These are phyloP conservation scores for Puccinia novopanici DNA, from an alignment of 1,284 basidiomycete species.

Conservation along the genomic window DNA sequence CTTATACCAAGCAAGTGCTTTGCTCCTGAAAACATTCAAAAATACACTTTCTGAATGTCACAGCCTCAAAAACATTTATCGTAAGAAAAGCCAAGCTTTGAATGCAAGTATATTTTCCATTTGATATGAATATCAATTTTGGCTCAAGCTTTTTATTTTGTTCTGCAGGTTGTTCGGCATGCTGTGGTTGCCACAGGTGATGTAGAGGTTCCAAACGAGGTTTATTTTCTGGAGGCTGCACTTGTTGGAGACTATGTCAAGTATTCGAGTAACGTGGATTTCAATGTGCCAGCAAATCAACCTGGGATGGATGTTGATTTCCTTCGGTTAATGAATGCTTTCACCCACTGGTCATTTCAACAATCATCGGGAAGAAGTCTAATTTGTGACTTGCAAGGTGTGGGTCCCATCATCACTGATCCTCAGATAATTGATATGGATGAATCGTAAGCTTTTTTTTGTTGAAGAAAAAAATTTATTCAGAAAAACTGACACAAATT, in stretches of 20 bases:
- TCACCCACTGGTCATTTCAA: constrained; percentile 3
- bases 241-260: neutral
- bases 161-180: neutral
- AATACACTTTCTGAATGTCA: neutral
- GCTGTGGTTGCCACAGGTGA: neutral
- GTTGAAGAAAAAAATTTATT: neutral
- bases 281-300: neutral
- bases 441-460: neutral
- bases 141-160: neutral
- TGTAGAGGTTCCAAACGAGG: neutral
- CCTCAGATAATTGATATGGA: constrained; percentile 22
- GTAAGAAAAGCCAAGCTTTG: neutral
- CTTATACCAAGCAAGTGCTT: neutral
- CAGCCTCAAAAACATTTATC: neutral
- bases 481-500: neutral
- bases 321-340: constrained; percentile 4
- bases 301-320: neutral
- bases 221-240: constrained; percentile 7
- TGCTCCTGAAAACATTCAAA: neutral
- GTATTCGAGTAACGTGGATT: constrained; percentile 26
- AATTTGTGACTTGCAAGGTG: constrained; percentile 14
- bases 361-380: neutral
- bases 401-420: constrained; percentile 1
- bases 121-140: neutral
- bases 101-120: neutral